phyloP scores from a whole-genome alignment of 495 filamentous ascomycete species.

The Penicilliopsis zonata region DNA sequence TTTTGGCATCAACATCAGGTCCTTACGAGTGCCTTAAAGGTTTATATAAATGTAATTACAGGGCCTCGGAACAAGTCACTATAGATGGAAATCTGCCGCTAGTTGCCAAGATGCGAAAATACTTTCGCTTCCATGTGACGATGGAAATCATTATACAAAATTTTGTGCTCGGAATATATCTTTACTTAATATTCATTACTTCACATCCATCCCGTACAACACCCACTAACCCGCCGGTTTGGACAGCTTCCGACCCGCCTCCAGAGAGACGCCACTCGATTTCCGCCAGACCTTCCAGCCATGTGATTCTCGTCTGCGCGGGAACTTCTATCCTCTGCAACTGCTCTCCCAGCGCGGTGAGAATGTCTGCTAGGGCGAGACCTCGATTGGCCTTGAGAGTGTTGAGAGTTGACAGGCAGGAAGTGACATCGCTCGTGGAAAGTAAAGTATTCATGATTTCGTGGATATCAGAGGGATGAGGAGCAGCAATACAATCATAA shows the following conservation, averaged over 20 bases:
- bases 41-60: no score
- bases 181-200: no score
- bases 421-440: conserved; percentile 70
- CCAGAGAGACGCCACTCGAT: conserved; percentile 85
- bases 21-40: no score
- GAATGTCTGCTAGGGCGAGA: conserved; percentile 87
- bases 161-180: no score
- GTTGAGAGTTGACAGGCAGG: conserved; percentile 76
- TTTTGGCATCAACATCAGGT: no score
- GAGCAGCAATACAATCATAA: conserved; percentile 94
- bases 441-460: conserved; percentile 76
- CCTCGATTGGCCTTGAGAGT: conserved; percentile 75
- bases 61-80: no score
- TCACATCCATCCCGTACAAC: conserved; percentile 81
- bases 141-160: no score
- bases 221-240: conserved; percentile 86
- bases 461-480: conserved; percentile 79
- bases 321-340: conserved; percentile 75
- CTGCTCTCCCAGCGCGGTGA: conserved; percentile 74
- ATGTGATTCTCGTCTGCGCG: conserved; percentile 73
- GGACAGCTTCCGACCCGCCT: conserved; percentile 77
- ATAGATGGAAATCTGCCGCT: no score
- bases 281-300: conserved; percentile 85
- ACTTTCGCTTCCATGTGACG: no score
- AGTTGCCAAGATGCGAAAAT: no score